Percentiles rank a stretch among this genome's conserved stretches.
phyloP scores from a whole-genome alignment of 805 yeast species.

The Pichia eremophila region DNA sequence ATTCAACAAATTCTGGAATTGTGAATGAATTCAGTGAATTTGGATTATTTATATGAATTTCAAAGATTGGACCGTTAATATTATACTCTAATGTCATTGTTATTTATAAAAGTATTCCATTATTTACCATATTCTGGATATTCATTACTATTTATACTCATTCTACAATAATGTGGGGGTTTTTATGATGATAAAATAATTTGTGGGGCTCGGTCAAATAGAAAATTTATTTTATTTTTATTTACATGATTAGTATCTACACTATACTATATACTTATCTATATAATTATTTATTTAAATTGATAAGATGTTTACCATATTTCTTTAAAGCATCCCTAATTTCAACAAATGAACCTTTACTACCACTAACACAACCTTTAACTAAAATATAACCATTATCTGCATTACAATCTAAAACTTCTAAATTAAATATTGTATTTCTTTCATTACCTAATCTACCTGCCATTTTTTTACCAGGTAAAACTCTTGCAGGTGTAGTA shows the following conservation, averaged over 20 bases:
- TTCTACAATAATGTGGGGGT: no score
- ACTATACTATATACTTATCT: not conserved
- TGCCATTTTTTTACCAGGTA: slow-evolving; percentile 97
- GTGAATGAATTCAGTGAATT: slow-evolving; percentile 55
- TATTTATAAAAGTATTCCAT: not conserved
- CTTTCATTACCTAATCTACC: slow-evolving; percentile 86
- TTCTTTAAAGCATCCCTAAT: slow-evolving; percentile 69
- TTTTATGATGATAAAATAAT: no score
- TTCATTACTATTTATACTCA: no score
- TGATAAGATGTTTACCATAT: slow-evolving; percentile 22
- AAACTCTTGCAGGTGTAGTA: slow-evolving; percentile 90
- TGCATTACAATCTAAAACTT: slow-evolving; percentile 71
- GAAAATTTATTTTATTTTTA: not conserved
- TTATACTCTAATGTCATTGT: slow-evolving; percentile 6
- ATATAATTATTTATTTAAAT: slow-evolving; percentile 2
- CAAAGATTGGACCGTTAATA: slow-evolving; percentile 20
- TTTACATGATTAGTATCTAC: not conserved
- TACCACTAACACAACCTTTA: slow-evolving; percentile 88
- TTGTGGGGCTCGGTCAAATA: no score
- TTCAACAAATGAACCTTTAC: slow-evolving; percentile 64
- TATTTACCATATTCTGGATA: no score
- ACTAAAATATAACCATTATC: slow-evolving; percentile 73
- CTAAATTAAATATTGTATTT: slow-evolving; percentile 66
- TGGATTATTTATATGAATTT: slow-evolving; percentile 62
- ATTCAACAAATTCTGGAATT: slow-evolving; percentile 49